A percentile compares a stretch with the other conserved stretches of the same genome.
Conservation (phyloP, 2,329 filamentous ascomycete species). For the Cladosporium colombiae region DNA sequence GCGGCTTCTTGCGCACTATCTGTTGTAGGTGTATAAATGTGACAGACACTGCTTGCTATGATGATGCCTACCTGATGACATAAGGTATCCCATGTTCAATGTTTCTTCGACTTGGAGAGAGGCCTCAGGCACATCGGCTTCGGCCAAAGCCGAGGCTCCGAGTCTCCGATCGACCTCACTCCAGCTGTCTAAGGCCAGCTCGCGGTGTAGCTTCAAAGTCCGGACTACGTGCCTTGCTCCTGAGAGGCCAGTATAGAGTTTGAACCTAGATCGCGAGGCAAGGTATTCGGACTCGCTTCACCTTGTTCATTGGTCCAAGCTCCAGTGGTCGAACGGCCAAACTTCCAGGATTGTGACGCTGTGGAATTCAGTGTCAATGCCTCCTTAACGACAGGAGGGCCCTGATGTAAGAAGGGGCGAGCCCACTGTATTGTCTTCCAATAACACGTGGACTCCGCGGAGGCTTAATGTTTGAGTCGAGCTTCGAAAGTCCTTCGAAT, state of each 20-base stretch:
- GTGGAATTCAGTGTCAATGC: not conserved
- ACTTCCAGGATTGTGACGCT: not conserved
- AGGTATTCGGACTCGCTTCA: not conserved
- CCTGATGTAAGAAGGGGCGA: not conserved
- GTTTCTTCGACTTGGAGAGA: not conserved
- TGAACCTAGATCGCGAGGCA: not conserved
- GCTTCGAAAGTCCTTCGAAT: not conserved
- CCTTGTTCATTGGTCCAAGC: not conserved
- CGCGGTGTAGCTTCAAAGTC: too few species aligned
- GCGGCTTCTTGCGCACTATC: not conserved
- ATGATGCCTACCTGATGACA: conserved; percentile 5
- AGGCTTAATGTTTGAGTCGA: not conserved
- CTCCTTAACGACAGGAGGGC: not conserved
- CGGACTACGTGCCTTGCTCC: too few species aligned
- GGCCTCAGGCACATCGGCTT: not conserved
- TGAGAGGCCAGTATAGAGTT: too few species aligned
- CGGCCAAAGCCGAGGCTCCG: not conserved
- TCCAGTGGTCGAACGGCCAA: not conserved
- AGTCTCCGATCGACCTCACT: not conserved
- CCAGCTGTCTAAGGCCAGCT: not conserved
- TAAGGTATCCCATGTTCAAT: not conserved
- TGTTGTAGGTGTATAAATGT: not conserved
- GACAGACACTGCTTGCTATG: not conserved
- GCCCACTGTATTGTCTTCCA: not conserved
- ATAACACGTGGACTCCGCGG: not conserved